Percentiles rank a stretch among this genome's conserved stretches.
These are phyloP conservation scores for Buxus sempervirens DNA, from an alignment of 164 flowering plant genomes.

Conservation along the genomic window DNA sequence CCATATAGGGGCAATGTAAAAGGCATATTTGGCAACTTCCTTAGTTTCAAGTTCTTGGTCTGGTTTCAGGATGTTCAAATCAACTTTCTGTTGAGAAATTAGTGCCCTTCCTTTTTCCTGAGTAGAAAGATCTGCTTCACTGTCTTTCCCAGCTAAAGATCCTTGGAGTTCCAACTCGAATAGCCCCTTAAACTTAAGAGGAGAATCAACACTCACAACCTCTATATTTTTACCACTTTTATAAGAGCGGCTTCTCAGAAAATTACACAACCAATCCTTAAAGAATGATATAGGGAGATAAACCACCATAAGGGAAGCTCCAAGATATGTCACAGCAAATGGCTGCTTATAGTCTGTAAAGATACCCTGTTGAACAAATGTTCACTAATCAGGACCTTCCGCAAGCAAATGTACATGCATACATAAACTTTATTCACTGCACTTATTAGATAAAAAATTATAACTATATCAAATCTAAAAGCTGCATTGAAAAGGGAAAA, in stretches of 20 bases:
- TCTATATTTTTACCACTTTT: constrained; percentile 45
- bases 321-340: constrained; percentile 93
- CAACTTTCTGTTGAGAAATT: constrained; percentile 41
- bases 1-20: constrained; percentile 95
- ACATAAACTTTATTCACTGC: neutral
- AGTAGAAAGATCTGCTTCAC: constrained; percentile 53
- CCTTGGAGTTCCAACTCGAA: constrained; percentile 64
- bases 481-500: neutral
- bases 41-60: constrained; percentile 44
- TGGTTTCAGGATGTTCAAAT: constrained; percentile 31
- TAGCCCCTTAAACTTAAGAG: constrained; percentile 44
- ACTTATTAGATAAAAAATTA: too few species aligned
- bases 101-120: constrained; percentile 59
- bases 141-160: constrained; percentile 56
- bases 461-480: neutral
- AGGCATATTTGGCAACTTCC: constrained; percentile 70
- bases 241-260: constrained; percentile 48
- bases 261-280: constrained; percentile 71
- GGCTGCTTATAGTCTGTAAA: constrained; percentile 87
- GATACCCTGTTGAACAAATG: constrained; percentile 51
- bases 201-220: constrained; percentile 40
- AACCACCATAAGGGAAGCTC: constrained; percentile 94
- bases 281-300: constrained; percentile 87
- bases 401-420: neutral
- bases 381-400: neutral